Percentiles rank a stretch among this genome's conserved stretches.
Evolutionary conservation across 352 stramenopile genomes (phyloP).

Genomic region (Phytophthora podocarpi): DNA sequence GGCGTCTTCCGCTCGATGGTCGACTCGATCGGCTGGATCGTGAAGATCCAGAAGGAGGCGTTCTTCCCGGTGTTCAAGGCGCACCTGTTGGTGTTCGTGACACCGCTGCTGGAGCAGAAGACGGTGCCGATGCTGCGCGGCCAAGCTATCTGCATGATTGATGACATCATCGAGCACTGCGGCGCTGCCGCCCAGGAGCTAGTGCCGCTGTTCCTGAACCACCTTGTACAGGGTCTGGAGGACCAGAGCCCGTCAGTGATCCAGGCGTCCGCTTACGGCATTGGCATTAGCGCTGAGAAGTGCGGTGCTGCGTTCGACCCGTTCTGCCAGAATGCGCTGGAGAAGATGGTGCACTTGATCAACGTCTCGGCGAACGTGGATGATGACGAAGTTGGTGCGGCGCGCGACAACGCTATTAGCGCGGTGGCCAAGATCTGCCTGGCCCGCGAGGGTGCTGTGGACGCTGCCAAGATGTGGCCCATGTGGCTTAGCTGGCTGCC

Average conservation of each 20-base stretch:
- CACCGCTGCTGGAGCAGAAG: conserved; percentile 65
- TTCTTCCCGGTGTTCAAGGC: conserved; percentile 82
- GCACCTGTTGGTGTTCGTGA: conserved; percentile 71
- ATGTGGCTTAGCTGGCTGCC: conserved; percentile 86
- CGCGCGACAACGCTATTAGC: conserved; percentile 83
- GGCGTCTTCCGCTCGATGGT: conserved; percentile 82
- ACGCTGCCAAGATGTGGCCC: conserved; percentile 67
- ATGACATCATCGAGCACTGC: conserved; percentile 90
- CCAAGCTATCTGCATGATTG: conserved; percentile 88
- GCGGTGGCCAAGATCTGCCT: conserved; percentile 84
- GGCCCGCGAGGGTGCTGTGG: conserved; percentile 55
- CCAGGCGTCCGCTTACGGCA: conserved; percentile 82
- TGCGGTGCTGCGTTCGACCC: conserved; percentile 70
- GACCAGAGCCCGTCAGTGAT: conserved; percentile 70
- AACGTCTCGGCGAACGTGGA: conserved; percentile 52
- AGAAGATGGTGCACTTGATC: conserved; percentile 78
- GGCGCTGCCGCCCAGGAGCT: conserved; percentile 69
- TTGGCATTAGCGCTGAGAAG: conserved; percentile 86
- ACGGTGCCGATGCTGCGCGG: conserved; percentile 69
- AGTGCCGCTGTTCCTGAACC: conserved; percentile 71
- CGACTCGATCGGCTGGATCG: conserved; percentile 85
- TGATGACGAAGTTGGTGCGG: conserved; percentile 66
- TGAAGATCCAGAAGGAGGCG: conserved; percentile 80
- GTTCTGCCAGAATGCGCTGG: conserved; percentile 66
- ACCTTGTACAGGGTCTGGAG: conserved; percentile 77